These are phyloP conservation scores for Amanita fuliginea DNA, from an alignment of 768 basidiomycete species.

Conservation along the genomic window DNA sequence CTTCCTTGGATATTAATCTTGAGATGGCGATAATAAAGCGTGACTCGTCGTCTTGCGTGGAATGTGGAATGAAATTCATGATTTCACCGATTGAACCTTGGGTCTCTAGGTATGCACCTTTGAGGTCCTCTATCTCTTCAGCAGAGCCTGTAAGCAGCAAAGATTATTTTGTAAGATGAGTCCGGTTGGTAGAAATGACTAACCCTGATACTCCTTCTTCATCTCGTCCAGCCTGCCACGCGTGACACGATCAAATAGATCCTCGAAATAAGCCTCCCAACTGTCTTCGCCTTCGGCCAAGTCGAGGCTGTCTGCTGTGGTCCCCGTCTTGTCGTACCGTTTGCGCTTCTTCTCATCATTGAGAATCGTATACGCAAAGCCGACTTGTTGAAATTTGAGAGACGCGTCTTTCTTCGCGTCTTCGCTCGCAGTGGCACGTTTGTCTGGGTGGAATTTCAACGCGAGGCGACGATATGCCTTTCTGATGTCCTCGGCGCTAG, in stretches of 20 bases:
- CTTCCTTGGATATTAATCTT: constrained; percentile 47
- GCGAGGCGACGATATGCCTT: constrained; percentile 81
- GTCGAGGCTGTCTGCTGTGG: constrained; percentile 71
- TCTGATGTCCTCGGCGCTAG: constrained; percentile 59
- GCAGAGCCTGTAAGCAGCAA: constrained; percentile 49
- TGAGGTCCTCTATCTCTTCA: constrained; percentile 78
- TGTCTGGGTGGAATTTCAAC: constrained; percentile 83
- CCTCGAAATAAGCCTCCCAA: constrained; percentile 94
- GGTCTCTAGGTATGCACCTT: constrained; percentile 58
- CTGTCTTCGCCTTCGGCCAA: constrained; percentile 68
- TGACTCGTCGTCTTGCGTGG: constrained; percentile 71
- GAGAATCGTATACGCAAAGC: constrained; percentile 88
- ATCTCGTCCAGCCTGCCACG: constrained; percentile 82
- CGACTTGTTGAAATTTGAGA: constrained; percentile 84
- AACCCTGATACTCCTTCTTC: constrained; percentile 92
- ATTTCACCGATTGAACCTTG: constrained; percentile 72
- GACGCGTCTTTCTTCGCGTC: constrained; percentile 55
- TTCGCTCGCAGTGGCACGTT: constrained; percentile 54
- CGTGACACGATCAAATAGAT: constrained; percentile 80
- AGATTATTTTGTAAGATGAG: not conserved
- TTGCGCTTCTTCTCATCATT: constrained; percentile 65
- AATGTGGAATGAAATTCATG: constrained; percentile 80
- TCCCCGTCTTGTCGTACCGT: constrained; percentile 79
- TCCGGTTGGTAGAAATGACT: not conserved
- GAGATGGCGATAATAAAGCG: constrained; percentile 70